Base-by-base conservation (phyloP, 371 early-diverging fungal species). In the Encephalitozoon intestinalis region DNA sequence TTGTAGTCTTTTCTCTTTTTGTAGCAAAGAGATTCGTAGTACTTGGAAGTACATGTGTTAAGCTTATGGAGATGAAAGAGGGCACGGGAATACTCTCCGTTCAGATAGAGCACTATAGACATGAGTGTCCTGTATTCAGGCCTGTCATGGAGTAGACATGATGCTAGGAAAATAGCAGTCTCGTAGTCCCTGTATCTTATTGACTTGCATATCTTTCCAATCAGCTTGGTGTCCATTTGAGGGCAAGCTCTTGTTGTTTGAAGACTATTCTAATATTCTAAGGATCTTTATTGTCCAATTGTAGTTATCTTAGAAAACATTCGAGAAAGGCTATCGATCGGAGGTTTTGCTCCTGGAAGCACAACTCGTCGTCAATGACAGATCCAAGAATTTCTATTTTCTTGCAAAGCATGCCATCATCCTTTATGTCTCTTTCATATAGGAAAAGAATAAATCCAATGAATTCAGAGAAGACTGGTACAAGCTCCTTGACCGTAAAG, bases 1-100 rank as follows among this genome's bases (percentile, higher is more conserved):
- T 52, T 64, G 64, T 80, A 81, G 26, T 82, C 77, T 37, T 81
- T 80, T 28, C 78, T 23, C n/a, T 81, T 37, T 21, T 73, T 80
- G 58, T 79, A 78, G 63, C 78, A 78, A 1, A 82, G 63, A 23
- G 77, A 81, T 44, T 73, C 63, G 67, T 85, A 85, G 77, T 72
- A 85, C 11, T 66, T 23, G 3, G 83, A 74, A 11, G 84, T 80
- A 40, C 23, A 69, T 63, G 79, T 73, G 44, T 70, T 44, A 7
- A 71, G 23, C 26, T 51, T 44, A 28, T 46, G 30, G 8, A 84
- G 73, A 46, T 72, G 63, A 34, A 31, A 66, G 0, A 83, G 18
- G 25, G 80, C 70, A 37, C 82, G 63, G n/a, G 72, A 9, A 70
- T 82, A 77, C 68, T 84, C 85, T 11, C 54, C 63, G 26, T 80